phyloP scores from a whole-genome alignment of 1,284 basidiomycete genomes.

The Rhodotorula sp. region DNA sequence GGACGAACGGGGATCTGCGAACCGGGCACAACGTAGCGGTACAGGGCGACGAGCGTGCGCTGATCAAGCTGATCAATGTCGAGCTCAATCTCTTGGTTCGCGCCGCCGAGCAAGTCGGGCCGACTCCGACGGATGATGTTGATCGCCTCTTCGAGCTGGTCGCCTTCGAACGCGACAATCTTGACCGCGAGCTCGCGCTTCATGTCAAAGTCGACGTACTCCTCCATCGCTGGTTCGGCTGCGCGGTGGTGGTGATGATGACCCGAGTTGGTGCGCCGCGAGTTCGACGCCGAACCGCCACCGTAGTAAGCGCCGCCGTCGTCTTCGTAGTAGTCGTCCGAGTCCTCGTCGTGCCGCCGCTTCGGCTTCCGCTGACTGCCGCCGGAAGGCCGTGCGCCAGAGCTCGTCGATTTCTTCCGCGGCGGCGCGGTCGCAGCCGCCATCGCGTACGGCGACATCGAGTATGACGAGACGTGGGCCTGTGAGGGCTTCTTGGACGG shows the following conservation, averaged over 20 bases:
- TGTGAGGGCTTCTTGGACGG: slow-evolving; percentile 15
- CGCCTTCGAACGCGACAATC: slow-evolving; percentile 56
- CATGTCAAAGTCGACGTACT: slow-evolving; percentile 83
- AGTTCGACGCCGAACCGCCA: slow-evolving; percentile 34
- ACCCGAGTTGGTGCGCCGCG: slow-evolving; percentile 15
- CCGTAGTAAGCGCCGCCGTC: slow-evolving; percentile 49
- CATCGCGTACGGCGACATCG: slow-evolving; percentile 10
- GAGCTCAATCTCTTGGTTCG: slow-evolving; percentile 86
- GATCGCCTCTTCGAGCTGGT: slow-evolving; percentile 51
- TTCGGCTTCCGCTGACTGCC: slow-evolving; percentile 35
- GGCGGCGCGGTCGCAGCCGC: slow-evolving; percentile 9
- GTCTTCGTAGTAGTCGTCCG: slow-evolving; percentile 50
- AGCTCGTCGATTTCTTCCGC: slow-evolving; percentile 16
- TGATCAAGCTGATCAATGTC: slow-evolving; percentile 88
- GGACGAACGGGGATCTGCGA: slow-evolving; percentile 74
- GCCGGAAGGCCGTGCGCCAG: slow-evolving; percentile 27
- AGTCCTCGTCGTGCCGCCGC: slow-evolving; percentile 28
- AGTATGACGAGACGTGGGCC: slow-evolving; percentile 19
- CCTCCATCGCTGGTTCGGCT: slow-evolving; percentile 45
- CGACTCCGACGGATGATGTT: slow-evolving; percentile 84
- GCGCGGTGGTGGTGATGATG: slow-evolving; percentile 20
- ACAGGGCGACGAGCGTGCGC: slow-evolving; percentile 79
- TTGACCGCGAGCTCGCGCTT: slow-evolving; percentile 95
- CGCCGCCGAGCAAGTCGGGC: slow-evolving; percentile 70
- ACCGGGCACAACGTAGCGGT: slow-evolving; percentile 80